Conservation (phyloP, 2,329 filamentous ascomycete species). For the Ceratocystiopsis sp. region DNA sequence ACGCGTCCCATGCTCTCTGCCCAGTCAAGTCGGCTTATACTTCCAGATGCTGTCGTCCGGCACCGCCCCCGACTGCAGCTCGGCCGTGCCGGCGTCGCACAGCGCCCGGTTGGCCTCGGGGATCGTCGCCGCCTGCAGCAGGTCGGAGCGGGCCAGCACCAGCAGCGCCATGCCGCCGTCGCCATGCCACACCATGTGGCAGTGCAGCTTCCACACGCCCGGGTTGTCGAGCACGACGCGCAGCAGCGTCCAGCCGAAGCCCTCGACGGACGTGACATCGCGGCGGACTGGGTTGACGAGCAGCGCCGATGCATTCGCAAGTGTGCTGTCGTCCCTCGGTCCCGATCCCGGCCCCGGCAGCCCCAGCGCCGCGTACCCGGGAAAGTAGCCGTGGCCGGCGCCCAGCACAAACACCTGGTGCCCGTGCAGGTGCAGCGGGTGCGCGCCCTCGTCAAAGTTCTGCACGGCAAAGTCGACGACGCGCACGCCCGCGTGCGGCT, state of each 20-base stretch:
- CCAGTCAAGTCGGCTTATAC: neutral
- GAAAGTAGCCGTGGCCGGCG: constrained; percentile 47
- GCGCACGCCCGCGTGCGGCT: constrained; percentile 35
- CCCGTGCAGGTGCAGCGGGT: constrained; percentile 13
- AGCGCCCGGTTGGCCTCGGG: constrained; percentile 27
- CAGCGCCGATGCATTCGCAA: constrained; percentile 14
- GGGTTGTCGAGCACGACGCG: constrained; percentile 32
- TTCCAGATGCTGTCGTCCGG: constrained; percentile 24
- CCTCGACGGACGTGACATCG: constrained; percentile 27
- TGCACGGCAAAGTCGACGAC: constrained; percentile 47
- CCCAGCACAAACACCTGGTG: constrained; percentile 30
- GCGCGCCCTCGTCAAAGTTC: constrained; percentile 12
- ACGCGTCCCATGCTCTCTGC: too few relatives aligned
- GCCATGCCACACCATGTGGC: constrained; percentile 22
- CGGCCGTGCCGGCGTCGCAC: constrained; percentile 24
- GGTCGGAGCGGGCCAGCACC: constrained; percentile 27
- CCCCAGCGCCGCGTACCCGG: constrained; percentile 22
- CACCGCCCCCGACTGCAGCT: constrained; percentile 28
- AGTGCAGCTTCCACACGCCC: constrained; percentile 25
- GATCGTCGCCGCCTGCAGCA: constrained; percentile 23
- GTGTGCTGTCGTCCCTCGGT: constrained; percentile 20
- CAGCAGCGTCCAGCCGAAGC: constrained; percentile 31
- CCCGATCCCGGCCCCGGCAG: constrained; percentile 11
- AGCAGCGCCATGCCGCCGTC: constrained; percentile 23
- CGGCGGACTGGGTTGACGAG: constrained; percentile 27